A percentile compares a stretch with the other conserved stretches of the same genome.
Evolutionary conservation across 148 eudicot genomes (phyloP).

Genomic region (Rhododendron simsii): DNA sequence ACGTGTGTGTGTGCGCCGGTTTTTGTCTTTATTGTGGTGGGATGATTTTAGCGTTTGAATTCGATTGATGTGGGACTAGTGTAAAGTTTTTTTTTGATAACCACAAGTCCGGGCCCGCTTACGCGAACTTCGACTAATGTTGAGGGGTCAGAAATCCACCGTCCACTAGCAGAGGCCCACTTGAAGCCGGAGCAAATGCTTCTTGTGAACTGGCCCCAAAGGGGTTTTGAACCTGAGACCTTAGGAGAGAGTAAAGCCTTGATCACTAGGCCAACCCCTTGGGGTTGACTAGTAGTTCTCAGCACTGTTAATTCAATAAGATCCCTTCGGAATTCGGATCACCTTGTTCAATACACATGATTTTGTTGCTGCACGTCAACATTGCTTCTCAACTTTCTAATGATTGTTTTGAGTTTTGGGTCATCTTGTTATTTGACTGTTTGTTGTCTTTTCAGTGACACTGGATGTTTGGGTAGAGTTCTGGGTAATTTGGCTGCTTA

Average conservation of each 20-base stretch:
- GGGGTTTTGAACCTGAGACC: no score
- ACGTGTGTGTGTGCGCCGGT: background rate
- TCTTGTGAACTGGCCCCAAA: no score
- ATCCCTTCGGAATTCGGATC: background rate
- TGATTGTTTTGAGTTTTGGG: background rate
- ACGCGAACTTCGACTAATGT: no score
- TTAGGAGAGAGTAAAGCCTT: no score
- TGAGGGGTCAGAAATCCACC: no score
- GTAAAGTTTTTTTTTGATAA: background rate
- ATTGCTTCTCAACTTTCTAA: background rate
- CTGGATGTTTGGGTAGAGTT: background rate
- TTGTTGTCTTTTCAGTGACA: background rate
- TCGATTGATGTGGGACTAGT: background rate
- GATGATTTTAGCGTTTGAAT: background rate
- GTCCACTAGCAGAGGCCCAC: background rate
- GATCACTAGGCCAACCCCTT: no score
- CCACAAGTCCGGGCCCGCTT: no score
- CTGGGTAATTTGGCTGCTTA: background rate
- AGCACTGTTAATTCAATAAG: no score
- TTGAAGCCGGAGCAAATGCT: no score
- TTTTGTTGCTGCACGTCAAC: background rate
- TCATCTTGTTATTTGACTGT: background rate
- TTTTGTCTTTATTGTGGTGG: background rate
- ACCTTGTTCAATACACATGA: background rate
- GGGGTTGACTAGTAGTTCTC: no score